Conservation (phyloP, 495 filamentous ascomycete genomes). For the Pyronema omphalodes region DNA sequence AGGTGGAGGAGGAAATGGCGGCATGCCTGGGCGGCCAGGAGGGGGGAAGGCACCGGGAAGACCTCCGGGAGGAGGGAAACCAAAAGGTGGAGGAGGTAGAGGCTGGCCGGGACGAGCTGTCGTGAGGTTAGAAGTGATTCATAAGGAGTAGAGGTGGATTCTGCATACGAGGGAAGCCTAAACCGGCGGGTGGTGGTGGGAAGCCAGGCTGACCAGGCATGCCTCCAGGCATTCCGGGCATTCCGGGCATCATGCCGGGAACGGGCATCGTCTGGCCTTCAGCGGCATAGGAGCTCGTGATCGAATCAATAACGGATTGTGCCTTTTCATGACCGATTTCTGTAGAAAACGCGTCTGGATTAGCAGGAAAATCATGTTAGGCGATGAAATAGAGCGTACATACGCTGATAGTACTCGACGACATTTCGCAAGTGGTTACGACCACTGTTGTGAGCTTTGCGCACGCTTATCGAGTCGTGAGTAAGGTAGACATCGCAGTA, state of each 20-base stretch:
- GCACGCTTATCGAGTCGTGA: constrained; percentile 98
- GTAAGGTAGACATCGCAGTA: constrained; percentile 99
- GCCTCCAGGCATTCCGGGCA: constrained; percentile 25
- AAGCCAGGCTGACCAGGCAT: constrained; percentile 24
- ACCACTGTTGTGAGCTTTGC: constrained; percentile 93
- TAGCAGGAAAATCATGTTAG: background rate
- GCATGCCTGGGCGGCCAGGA: constrained; percentile 37
- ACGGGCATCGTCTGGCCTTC: constrained; percentile 59
- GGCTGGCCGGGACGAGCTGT: constrained; percentile 32
- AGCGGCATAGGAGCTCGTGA: constrained; percentile 83
- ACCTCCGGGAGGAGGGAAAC: constrained; percentile 27
- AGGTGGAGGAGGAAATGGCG: constrained; percentile 45
- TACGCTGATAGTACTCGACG: constrained; percentile 95
- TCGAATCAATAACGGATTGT: constrained; percentile 92
- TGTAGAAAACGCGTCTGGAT: constrained; percentile 21
- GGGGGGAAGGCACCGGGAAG: constrained; percentile 17
- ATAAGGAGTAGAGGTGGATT: background rate
- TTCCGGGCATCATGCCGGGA: constrained; percentile 10
- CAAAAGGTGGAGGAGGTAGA: constrained; percentile 37
- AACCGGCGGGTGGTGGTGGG: constrained; percentile 33
- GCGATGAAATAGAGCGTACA: constrained; percentile 9
- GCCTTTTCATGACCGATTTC: constrained; percentile 98
- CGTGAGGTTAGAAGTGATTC: background rate
- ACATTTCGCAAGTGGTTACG: constrained; percentile 95
- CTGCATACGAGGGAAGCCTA: constrained; percentile 38